Base-by-base conservation (phyloP, 331 rosid genomes). In the Telfairia occidentalis region DNA sequence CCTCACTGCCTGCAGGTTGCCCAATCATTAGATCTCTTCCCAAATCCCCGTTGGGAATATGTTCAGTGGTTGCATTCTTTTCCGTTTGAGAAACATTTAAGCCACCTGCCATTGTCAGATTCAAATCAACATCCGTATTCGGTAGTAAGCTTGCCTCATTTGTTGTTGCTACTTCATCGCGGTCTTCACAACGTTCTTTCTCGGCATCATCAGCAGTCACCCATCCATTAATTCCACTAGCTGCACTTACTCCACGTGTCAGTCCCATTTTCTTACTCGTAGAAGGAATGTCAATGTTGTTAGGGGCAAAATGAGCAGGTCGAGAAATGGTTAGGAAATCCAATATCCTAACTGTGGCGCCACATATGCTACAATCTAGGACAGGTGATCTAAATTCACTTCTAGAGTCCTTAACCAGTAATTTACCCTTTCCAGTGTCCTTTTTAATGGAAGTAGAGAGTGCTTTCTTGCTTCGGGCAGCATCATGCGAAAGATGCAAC, bases 151-250 rank as follows among this genome's bases (percentile, higher is more conserved):
- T 86, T 76, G 86, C 86, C 72, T 78, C 96, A 77, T 87, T 90
- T 65, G 88, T 89, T 29, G 97, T 91, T 74, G 97, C 91, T 73
- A 95, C 99, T 84, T 95, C 99, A 50, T 92, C 99, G 28, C 97
- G 99, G 73, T 95, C 97, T 82, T 81, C 99, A 46, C 84, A 85
- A 74, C 88, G 97, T 78, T 92, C 99, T 90, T 90, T 95, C 77
- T 85, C 96, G 8, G 82, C 81, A 76, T 95, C 96, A 77, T 92
- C 97, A 37, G 92, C 88, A 64, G 97, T 89, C 66, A 89, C 84
- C 99, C 99, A 92, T 80, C 99, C 99, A 83, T 85, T 90, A 74
- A 95, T 95, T 74, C 99, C 99, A 80, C 99, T 95, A 26, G 99
- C 99, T 74, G 99, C 99, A 85, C 97, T 95, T 71, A 75, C 97